Base-by-base conservation (phyloP, 2,329 filamentous ascomycete species). In the Grosmannia penicillata region DNA sequence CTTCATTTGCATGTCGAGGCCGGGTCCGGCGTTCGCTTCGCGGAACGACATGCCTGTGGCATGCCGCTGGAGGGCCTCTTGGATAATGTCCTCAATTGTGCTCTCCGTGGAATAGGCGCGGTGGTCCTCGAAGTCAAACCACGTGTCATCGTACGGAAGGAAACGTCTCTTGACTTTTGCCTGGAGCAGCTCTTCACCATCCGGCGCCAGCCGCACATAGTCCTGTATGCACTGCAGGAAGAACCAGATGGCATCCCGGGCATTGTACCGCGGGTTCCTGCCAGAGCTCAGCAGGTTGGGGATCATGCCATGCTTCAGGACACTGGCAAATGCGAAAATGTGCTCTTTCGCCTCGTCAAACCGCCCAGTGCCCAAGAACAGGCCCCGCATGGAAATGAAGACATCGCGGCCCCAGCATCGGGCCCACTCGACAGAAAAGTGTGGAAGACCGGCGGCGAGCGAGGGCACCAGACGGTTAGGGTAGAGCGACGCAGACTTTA, bases 281-380 rank as follows among this genome's bases (percentile, higher is more conserved):
- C 91, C 87, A 43, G 82, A 84, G 47, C 85, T 80, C 13, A 98
- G 68, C 17, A 98, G 68, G 52, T 98, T 98, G 13, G 91, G 91
- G 41, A 98, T 87, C 86, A 96, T 93, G 36, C 91, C 91, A 51
- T 98, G 91, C 65, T 98, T 98, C 48, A 98, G 63, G 10, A 98
- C 87, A 54, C 86, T 94, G 3, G 83, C 87, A 60, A 98, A 98
- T 8, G 87, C 89, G 43, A 85, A 65, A 42, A 98, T 94, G 52
- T 98, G 93, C 56, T 96, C 86, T 52, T 76, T 87, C 8, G 91
- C 91, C 54, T 95, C 87, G 3, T 71, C 74, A 50, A 82, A 94
- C 8, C 91, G 78, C 2, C 86, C 85, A 10, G 89, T 96, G 29
- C 83, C 86, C 26, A 98, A 72, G 48, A 83, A 84, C n/a, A 98